These are phyloP conservation scores for Ophiocordyceps robertsii DNA, from an alignment of 2,329 filamentous ascomycete genomes.

Conservation along the genomic window DNA sequence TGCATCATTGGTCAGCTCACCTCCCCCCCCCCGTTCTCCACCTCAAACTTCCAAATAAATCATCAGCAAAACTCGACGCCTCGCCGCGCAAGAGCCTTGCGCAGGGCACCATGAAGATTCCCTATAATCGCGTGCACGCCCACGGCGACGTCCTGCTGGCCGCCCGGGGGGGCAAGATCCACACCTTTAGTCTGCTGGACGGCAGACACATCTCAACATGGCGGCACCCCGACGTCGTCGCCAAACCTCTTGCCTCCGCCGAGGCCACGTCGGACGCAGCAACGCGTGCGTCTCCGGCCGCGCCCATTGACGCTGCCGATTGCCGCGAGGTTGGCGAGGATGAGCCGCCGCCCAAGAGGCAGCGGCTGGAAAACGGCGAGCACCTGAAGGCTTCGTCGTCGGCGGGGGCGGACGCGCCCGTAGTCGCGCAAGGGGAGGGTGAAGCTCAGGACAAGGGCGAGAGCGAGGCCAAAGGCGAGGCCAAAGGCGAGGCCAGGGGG, in stretches of 20 bases:
- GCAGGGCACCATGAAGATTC: conserved; percentile 28
- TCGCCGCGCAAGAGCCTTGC: neutral
- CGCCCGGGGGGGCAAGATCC: conserved; percentile 58
- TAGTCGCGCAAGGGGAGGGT: conserved; percentile 4
- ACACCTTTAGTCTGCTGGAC: conserved; percentile 48
- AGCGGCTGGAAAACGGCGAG: conserved; percentile 14
- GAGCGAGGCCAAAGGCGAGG: conserved; percentile 10
- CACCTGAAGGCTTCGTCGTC: conserved; percentile 1
- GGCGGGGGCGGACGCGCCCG: neutral
- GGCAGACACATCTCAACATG: conserved; percentile 49
- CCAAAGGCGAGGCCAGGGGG: conserved; percentile 5
- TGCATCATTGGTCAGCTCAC: too few species aligned
- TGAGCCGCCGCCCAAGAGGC: conserved; percentile 22
- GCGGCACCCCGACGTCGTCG: conserved; percentile 31
- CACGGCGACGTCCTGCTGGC: conserved; percentile 51
- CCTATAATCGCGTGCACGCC: conserved; percentile 52
- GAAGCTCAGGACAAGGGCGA: conserved; percentile 5
- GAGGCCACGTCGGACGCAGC: conserved; percentile 8
- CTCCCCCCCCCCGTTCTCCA: too few species aligned
- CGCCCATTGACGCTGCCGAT: conserved; percentile 3
- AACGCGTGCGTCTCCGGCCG: neutral
- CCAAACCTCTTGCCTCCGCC: conserved; percentile 17
- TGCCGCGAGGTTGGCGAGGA: conserved; percentile 9
- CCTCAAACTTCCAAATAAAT: too few species aligned
- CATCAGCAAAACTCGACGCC: neutral